Evolutionary conservation across 345 rosid genomes (phyloP).

Genomic region (Gossypium ekmanianum): DNA sequence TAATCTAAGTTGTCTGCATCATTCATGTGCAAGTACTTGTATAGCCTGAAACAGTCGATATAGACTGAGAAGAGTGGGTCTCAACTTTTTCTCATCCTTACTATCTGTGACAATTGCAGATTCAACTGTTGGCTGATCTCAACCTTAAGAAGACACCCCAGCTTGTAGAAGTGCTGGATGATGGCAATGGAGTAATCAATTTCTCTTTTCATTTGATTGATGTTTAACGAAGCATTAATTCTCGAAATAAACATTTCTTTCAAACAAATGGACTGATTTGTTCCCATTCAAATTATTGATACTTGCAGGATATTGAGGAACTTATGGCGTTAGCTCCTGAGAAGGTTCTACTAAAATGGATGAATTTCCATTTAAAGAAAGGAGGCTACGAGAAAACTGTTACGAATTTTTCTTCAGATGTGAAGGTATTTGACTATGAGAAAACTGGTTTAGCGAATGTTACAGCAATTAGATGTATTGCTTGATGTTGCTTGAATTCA

Average conservation of each 20-base stretch:
- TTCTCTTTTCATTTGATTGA: conserved; percentile 11
- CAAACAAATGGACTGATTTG: not conserved
- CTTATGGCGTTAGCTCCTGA: conserved; percentile 85
- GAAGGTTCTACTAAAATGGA: conserved; percentile 81
- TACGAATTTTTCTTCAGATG: conserved; percentile 72
- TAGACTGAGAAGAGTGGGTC: not conserved
- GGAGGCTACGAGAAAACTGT: conserved; percentile 83
- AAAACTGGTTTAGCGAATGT: not conserved
- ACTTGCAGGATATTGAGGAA: conserved; percentile 78
- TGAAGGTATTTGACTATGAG: conserved; percentile 49
- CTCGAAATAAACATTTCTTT: not conserved
- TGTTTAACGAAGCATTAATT: not conserved
- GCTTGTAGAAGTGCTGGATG: conserved; percentile 85
- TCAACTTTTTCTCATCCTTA: conserved; percentile 3
- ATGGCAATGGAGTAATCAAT: conserved; percentile 45
- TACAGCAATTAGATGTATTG: not conserved
- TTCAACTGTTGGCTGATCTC: conserved; percentile 86
- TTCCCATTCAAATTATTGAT: conserved; percentile 3
- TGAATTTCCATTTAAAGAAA: conserved; percentile 87
- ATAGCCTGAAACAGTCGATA: not conserved
- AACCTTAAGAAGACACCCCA: conserved; percentile 94
- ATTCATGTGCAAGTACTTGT: not conserved
- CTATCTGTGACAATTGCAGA: conserved; percentile 38
- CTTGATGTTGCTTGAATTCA: conserved; percentile 13
- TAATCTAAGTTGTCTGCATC: not conserved